These are phyloP conservation scores for Fusarium sororula DNA, from an alignment of 2,329 filamentous ascomycete species.

Conservation along the genomic window DNA sequence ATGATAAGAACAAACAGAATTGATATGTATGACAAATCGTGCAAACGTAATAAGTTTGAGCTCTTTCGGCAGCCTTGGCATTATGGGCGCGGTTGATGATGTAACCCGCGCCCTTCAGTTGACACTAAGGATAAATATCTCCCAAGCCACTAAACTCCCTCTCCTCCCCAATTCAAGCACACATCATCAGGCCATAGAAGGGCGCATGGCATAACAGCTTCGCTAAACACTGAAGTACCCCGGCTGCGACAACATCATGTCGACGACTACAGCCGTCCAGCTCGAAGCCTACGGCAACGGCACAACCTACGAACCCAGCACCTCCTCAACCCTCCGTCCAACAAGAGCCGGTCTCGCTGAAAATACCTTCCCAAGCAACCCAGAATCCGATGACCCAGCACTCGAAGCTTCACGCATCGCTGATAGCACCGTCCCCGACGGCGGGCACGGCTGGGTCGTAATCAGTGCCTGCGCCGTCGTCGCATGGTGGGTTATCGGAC, in stretches of 20 bases:
- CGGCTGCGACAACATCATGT: slow-evolving; percentile 2
- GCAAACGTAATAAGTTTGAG: accelerated
- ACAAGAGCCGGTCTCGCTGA: slow-evolving; percentile 12
- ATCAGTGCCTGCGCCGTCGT: slow-evolving; percentile 38
- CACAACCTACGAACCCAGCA: neutral
- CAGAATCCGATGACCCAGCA: slow-evolving; percentile 17
- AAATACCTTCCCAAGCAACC: accelerated
- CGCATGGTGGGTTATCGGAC: slow-evolving; percentile 64
- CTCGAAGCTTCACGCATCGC: slow-evolving; percentile 36
- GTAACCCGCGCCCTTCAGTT: slow-evolving; percentile 20
- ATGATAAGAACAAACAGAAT: accelerated
- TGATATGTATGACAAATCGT: neutral
- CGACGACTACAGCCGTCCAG: slow-evolving; percentile 25
- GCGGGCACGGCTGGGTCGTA: slow-evolving; percentile 43
- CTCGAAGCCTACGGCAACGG: slow-evolving; percentile 20
- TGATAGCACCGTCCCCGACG: slow-evolving; percentile 40
- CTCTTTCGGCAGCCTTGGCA: neutral
- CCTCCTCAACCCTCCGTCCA: slow-evolving; percentile 7
- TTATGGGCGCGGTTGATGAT: neutral
- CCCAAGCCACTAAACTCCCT: neutral
- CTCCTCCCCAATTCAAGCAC: accelerated
- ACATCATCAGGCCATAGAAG: neutral
- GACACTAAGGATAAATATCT: slow-evolving; percentile 2
- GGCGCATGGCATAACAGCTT: neutral
- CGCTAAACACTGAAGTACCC: neutral